Percentiles rank a stretch among this genome's conserved stretches.
Conservation (phyloP, 208 protist species). For the Willaertia magna region DNA sequence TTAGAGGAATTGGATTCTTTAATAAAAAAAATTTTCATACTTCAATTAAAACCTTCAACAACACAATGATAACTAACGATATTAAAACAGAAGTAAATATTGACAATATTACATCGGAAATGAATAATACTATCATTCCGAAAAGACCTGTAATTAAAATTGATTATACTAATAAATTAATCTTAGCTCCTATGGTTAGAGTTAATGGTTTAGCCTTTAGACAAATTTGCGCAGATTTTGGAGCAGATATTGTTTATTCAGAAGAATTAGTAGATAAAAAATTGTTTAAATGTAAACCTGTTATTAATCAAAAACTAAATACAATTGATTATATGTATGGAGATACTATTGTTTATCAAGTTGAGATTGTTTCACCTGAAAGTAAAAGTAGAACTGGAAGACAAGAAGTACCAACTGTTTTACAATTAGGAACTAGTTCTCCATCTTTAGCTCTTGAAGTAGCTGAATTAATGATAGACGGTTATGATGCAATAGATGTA, state of each 20-base stretch:
- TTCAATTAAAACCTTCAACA: too few relatives aligned
- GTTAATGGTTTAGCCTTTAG: conserved; percentile 74
- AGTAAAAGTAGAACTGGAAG: neutral
- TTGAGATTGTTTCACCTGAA: neutral
- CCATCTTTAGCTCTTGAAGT: conserved; percentile 53
- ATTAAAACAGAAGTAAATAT: too few relatives aligned
- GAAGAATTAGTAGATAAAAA: conserved; percentile 92
- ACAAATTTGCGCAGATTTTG: conserved; percentile 64
- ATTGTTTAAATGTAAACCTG: conserved; percentile 44
- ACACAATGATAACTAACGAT: too few relatives aligned
- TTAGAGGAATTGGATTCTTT: too few relatives aligned
- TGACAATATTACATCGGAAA: too few relatives aligned
- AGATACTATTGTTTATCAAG: neutral
- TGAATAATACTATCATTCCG: too few relatives aligned
- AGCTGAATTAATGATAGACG: conserved; percentile 56
- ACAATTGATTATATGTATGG: conserved; percentile 14
- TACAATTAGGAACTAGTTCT: conserved; percentile 78
- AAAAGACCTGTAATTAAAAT: neutral
- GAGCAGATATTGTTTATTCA: conserved; percentile 87
- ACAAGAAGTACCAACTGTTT: conserved; percentile 46
- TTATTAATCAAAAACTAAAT: conserved; percentile 33
- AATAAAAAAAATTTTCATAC: too few relatives aligned
- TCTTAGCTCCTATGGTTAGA: conserved; percentile 88
- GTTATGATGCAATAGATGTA: conserved; percentile 88
- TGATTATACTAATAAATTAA: conserved; percentile 47